These are phyloP conservation scores for Amanita exitialis DNA, from an alignment of 768 basidiomycete genomes.

Conservation along the genomic window DNA sequence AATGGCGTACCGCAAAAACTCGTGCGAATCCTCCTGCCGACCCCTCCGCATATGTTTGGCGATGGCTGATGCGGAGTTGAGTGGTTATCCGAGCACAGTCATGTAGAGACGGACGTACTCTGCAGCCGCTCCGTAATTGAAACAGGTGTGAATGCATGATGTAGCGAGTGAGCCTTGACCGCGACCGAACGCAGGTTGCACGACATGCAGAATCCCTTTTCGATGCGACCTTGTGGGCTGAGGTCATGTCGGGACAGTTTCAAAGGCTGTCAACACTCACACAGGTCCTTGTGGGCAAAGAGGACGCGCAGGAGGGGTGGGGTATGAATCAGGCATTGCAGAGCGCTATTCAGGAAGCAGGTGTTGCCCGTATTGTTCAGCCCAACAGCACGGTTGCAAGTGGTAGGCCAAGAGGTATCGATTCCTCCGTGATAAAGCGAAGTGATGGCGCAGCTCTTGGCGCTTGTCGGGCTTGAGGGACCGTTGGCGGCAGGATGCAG, in stretches of 20 bases:
- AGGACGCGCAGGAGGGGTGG: slow-evolving; percentile 71
- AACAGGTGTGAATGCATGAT: slow-evolving; percentile 49
- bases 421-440: slow-evolving; percentile 44
- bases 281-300: slow-evolving; percentile 42
- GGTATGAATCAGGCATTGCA: slow-evolving; percentile 91
- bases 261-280: slow-evolving; percentile 33
- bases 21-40: slow-evolving; percentile 97
- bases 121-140: slow-evolving; percentile 60
- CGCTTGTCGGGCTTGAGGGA: slow-evolving; percentile 12
- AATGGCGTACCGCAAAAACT: slow-evolving; percentile 90
- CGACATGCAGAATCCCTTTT: slow-evolving; percentile 67
- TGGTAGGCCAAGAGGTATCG: slow-evolving; percentile 53
- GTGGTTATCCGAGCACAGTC: neutral
- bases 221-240: slow-evolving; percentile 25
- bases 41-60: slow-evolving; percentile 86
- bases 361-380: slow-evolving; percentile 86
- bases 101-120: slow-evolving; percentile 31
- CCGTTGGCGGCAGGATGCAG: slow-evolving; percentile 12
- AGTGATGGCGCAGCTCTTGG: slow-evolving; percentile 20
- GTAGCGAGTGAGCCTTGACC: slow-evolving; percentile 36
- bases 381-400: slow-evolving; percentile 43
- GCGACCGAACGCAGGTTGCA: slow-evolving; percentile 59
- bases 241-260: slow-evolving; percentile 2
- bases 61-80: slow-evolving; percentile 44
- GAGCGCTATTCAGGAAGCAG: slow-evolving; percentile 90